Evolutionary conservation across 345 rosid genomes (phyloP).

Genomic region (Leavenworthia alabamica): DNA sequence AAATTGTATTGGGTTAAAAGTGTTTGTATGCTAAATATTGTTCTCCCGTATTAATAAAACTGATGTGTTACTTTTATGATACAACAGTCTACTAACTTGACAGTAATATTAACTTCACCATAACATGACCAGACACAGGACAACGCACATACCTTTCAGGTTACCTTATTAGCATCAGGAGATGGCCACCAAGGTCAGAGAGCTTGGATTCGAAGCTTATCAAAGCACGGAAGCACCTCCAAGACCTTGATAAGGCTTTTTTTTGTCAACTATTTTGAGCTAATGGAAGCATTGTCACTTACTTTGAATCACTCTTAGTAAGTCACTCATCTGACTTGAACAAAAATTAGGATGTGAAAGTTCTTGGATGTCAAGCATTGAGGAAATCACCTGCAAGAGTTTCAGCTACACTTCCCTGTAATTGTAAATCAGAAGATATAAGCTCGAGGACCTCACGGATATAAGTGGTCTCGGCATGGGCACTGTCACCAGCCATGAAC

Average conservation of each 20-base stretch:
- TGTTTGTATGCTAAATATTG: not conserved
- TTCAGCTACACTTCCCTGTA: conserved; percentile 34
- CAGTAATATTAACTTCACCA: not conserved
- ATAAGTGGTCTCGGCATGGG: conserved; percentile 37
- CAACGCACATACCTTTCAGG: not conserved
- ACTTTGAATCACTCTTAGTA: not conserved
- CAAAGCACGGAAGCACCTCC: too few species aligned
- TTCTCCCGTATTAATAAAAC: not conserved
- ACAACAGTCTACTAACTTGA: not conserved
- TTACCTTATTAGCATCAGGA: not conserved
- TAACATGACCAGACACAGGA: not conserved
- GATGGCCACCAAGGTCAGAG: not conserved
- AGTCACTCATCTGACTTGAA: not conserved
- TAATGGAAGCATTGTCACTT: not conserved
- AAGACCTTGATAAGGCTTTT: not conserved
- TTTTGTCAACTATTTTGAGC: not conserved
- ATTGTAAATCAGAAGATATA: conserved; percentile 36
- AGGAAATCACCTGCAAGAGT: not conserved
- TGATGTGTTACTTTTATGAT: not conserved
- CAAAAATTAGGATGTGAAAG: not conserved
- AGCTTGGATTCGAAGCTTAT: too few species aligned
- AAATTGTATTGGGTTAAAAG: conserved; percentile 13
- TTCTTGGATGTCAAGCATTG: not conserved
- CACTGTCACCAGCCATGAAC: conserved; percentile 60
- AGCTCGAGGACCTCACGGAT: conserved; percentile 46